Evolutionary conservation across 257 asterid genomes (phyloP).

Genomic region (Handroanthus guayacan): DNA sequence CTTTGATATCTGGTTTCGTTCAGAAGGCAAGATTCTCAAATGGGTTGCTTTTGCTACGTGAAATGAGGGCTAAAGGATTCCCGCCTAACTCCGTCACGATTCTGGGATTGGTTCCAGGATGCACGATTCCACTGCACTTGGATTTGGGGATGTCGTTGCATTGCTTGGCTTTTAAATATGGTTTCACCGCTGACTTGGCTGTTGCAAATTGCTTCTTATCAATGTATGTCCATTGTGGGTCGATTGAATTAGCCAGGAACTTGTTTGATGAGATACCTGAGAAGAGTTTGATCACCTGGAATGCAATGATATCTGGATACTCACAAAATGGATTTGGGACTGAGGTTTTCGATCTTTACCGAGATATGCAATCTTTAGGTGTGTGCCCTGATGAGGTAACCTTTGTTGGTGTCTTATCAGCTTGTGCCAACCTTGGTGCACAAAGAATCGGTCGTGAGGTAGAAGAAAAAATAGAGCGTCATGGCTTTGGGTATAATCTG

Average conservation of each 20-base stretch:
- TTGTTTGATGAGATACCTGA: conserved; percentile 60
- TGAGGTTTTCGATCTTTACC: conserved; percentile 72
- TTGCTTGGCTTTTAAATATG: conserved; percentile 57
- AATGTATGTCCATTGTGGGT: conserved; percentile 79
- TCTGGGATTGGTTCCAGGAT: conserved; percentile 83
- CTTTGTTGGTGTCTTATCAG: conserved; percentile 76
- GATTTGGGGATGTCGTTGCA: conserved; percentile 68
- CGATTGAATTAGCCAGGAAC: conserved; percentile 56
- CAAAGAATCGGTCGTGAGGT: conserved; percentile 67
- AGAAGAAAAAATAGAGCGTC: conserved; percentile 54
- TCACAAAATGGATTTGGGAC: conserved; percentile 80
- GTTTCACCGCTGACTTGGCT: conserved; percentile 55
- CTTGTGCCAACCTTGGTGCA: conserved; percentile 90
- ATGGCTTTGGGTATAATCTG: conserved; percentile 54
- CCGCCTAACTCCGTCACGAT: conserved; percentile 57
- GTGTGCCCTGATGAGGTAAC: conserved; percentile 79
- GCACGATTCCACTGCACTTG: conserved; percentile 51
- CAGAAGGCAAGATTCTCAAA: conserved; percentile 41
- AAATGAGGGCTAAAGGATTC: conserved; percentile 63
- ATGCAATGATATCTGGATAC: conserved; percentile 91
- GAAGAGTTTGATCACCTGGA: conserved; percentile 86
- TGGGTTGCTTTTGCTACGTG: conserved; percentile 54
- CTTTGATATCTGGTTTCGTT: conserved; percentile 79
- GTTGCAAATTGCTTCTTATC: conserved; percentile 80
- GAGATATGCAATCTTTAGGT: conserved; percentile 59